Conservation (phyloP, 345 rosid species). For the Luvunga scandens region DNA sequence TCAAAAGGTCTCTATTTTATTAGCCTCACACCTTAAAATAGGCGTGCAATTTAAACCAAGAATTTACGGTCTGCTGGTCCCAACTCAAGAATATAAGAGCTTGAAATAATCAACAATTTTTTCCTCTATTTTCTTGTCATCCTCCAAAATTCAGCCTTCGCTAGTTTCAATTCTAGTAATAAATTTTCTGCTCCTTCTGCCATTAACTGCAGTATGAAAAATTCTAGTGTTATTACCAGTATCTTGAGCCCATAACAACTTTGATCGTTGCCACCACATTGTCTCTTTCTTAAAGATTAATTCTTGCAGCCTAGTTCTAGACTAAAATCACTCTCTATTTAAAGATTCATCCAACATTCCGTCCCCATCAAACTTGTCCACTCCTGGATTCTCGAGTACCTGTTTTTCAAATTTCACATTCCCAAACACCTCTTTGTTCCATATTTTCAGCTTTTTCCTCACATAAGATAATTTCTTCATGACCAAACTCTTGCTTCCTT, state of each 20-base stretch:
- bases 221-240: not conserved
- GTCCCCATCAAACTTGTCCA: not conserved
- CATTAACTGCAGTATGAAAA: not conserved
- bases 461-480: not conserved
- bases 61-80: not conserved
- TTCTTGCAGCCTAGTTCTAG: not conserved
- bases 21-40: not conserved
- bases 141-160: not conserved
- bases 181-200: not conserved
- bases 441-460: not conserved
- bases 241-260: not conserved
- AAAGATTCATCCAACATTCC: not conserved
- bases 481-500: not conserved
- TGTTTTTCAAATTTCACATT: not conserved
- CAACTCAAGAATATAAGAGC: no score
- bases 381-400: not conserved
- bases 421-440: not conserved
- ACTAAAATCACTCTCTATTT: not conserved
- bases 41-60: not conserved
- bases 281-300: not conserved
- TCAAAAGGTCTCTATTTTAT: not conserved
- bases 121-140: not conserved
- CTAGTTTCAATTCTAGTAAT: not conserved
- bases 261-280: not conserved
- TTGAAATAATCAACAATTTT: not conserved